Base-by-base conservation (phyloP, 169 alveolate genomes). In the Eimeria sp. region DNA sequence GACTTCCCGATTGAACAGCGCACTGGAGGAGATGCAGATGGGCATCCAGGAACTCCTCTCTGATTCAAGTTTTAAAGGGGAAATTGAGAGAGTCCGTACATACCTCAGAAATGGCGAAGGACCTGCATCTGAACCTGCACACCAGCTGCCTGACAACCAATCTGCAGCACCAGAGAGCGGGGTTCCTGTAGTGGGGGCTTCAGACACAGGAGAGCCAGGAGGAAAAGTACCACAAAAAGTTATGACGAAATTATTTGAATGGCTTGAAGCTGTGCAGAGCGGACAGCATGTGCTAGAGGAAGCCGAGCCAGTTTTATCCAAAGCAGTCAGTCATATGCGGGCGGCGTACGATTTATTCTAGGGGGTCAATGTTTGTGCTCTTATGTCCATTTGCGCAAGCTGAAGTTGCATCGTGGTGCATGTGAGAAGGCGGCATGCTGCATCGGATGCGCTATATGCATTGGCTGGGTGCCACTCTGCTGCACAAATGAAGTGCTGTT, bases 21-120 rank as follows among this genome's bases (percentile, higher is more conserved):
- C 73, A 51, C 51, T 54, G 72, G 73, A 82, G 30, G 72, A 82
- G 10, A 61, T 82, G 51, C 90, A 82, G 30, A 43, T 27, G 65
- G 72, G 30, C 22, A 82, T 82, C 30, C 90, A 54, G 90, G 25
- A 54, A 22, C 67, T 73, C 27, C 34, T 54, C 47, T 4, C 5
- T 57, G 75, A 54, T 16, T 2, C 63, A 5, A 5, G 5, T 5
- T 73, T 82, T 30, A 2, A 54, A 73, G 54, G 20, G 34, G 73
- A 82, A 14, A 40, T 82, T 40, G 47, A 82, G 10, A 18, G 14
- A 16, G 72, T 43, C 47, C 57, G 27, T 49, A 7, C 6, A n/a
- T 30, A 54, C 51, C 90, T 82, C 25, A 49, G 54, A 11, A 27
- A 11, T 51, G 72, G 72, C 90, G 73, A 82, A 57, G 90, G 70